Evolutionary conservation across 257 asterid species (phyloP), one percentile per base, ranked within the genome.

Genomic region (Przewalskia tangutica): DNA sequence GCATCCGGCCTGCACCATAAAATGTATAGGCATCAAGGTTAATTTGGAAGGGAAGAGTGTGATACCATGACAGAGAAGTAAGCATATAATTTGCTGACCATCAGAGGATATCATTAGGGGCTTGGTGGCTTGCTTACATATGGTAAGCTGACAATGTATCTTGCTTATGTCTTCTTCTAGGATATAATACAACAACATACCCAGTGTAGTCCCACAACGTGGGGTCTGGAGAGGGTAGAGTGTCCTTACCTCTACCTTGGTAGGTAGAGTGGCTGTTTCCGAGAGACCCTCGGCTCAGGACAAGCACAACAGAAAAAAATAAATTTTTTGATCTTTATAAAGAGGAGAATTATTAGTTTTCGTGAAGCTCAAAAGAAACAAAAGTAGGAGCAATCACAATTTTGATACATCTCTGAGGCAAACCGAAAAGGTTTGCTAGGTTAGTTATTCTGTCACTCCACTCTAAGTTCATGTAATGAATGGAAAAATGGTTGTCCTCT

Each of bases 1-100:
- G 96, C 85, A 84, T 95, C 97, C 79, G 90, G 95, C 85, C 99
- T 94, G 88, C 48, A 86, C 76, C 76, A 89, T 18, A 68, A 67
- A 82, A 76, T 70, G 63, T 13, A 17, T 13, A 27, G 60, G 17
- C 42, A 0, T 53, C 58, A 63, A 27, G 1, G 7, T 80, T 64
- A 48, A 80, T 80, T 51, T 17, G 64, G 56, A 38, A 62, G 8
- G n/a, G n/a, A 70, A 20, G 42, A 0, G 44, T 48, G 23, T 13
- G 2, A 12, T 40, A 70, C 38, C 78, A 70, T 70, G 38, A 70
- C 58, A 44, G 56, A 5, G 55, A 70, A 70, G 40, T 11, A 18
- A 44, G 40, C 78, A 71, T 70, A 44, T 38, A 18, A 44, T 46
- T 46, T 46, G 40, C 46, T 71, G 79, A 46, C 79, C 59, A 23